Percentiles rank a stretch among this genome's conserved stretches.
These are phyloP conservation scores for Vairimorpha ceranae DNA, from an alignment of 371 early-diverging fungal genomes.

Conservation along the genomic window DNA sequence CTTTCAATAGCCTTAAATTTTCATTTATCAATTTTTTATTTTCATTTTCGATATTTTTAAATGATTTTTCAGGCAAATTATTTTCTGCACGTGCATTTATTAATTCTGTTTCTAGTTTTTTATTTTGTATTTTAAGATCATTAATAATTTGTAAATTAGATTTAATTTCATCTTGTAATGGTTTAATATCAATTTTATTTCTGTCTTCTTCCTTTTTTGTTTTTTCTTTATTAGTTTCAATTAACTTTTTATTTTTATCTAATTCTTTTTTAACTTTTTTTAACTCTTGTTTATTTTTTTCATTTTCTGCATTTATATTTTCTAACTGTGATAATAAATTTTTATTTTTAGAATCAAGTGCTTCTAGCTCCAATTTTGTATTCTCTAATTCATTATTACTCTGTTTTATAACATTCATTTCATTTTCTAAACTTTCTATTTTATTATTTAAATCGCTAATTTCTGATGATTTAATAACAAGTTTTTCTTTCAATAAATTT, in stretches of 20 bases:
- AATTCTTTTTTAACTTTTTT: background rate
- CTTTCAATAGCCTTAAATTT: constrained; percentile 1
- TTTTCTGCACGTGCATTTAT: too few relatives aligned
- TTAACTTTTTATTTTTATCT: background rate
- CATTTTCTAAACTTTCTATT: constrained; percentile 9
- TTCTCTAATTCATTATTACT: constrained; percentile 24
- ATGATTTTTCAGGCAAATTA: constrained; percentile 21
- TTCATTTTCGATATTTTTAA: constrained; percentile 12
- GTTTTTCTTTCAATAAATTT: background rate
- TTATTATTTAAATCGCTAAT: background rate
- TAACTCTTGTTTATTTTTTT: background rate
- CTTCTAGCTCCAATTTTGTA: constrained; percentile 22
- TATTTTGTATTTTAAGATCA: too few relatives aligned
- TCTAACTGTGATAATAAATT: constrained; percentile 36
- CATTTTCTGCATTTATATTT: constrained; percentile 41
- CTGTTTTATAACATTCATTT: constrained; percentile 2
- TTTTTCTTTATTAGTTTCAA: background rate
- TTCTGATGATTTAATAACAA: constrained; percentile 31
- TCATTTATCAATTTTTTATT: constrained; percentile 6
- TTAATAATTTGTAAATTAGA: too few relatives aligned
- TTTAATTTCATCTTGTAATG: too few relatives aligned
- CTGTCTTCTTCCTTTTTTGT: too few relatives aligned
- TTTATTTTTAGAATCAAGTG: background rate
- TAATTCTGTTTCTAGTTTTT: too few relatives aligned
- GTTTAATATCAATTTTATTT: background rate